Conservation (phyloP, 2,329 filamentous ascomycete species). For the Arthrobotrys entomopaga region DNA sequence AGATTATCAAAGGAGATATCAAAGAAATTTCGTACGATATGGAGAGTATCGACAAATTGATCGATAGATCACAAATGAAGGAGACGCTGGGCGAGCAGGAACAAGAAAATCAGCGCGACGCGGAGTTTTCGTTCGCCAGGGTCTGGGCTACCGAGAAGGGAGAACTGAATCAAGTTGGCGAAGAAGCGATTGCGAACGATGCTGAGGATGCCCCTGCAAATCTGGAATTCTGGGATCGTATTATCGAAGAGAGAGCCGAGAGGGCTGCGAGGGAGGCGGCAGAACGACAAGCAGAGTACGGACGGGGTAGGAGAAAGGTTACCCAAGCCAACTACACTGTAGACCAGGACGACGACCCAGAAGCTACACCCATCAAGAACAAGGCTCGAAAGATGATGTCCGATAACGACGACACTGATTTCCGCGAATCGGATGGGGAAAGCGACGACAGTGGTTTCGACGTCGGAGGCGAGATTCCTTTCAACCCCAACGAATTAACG, state of each 20-base stretch:
- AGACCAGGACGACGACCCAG: slow-evolving; percentile 26
- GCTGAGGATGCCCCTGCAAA: slow-evolving; percentile 68
- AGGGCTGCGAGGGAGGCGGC: slow-evolving; percentile 78
- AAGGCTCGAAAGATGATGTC: slow-evolving; percentile 46
- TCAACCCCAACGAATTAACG: slow-evolving; percentile 56
- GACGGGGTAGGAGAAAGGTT: slow-evolving; percentile 78
- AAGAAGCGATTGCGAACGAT: slow-evolving; percentile 71
- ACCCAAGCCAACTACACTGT: slow-evolving; percentile 50
- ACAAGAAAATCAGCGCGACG: slow-evolving; percentile 74
- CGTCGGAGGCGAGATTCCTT: slow-evolving; percentile 55
- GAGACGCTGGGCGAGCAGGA: slow-evolving; percentile 70
- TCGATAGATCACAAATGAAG: slow-evolving; percentile 87
- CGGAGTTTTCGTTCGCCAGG: slow-evolving; percentile 86
- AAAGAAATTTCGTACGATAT: slow-evolving; percentile 81
- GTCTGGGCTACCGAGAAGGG: slow-evolving; percentile 89
- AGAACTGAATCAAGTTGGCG: slow-evolving; percentile 65
- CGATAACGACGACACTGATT: slow-evolving; percentile 59
- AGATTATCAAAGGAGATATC: slow-evolving; percentile 71
- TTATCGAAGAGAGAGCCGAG: slow-evolving; percentile 82
- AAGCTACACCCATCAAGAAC: slow-evolving; percentile 23
- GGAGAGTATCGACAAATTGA: slow-evolving; percentile 82
- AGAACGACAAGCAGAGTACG: slow-evolving; percentile 77
- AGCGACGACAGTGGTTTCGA: slow-evolving; percentile 58
- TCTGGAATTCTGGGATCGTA: slow-evolving; percentile 85
- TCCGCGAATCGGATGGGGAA: slow-evolving; percentile 57